Conservation (phyloP, 208 protist genomes). For the Acanthamoeba sp. region DNA sequence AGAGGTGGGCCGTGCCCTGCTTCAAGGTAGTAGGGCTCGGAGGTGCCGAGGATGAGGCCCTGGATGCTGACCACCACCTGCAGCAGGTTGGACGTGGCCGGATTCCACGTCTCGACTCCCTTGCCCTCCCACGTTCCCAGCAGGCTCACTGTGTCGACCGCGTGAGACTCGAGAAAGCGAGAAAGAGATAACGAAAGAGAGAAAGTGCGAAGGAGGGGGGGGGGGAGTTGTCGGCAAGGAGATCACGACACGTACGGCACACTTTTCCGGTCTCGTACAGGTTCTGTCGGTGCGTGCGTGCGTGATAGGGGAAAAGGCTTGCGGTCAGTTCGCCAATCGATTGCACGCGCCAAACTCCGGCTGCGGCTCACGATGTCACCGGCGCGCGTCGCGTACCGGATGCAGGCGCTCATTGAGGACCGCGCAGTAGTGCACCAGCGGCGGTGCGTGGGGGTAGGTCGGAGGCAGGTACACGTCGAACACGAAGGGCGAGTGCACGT, state of each 20-base stretch:
- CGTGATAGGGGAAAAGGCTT: no score
- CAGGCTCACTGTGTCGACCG: neutral
- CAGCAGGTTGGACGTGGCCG: constrained; percentile 25
- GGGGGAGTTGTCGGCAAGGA: no score
- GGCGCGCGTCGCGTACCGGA: neutral
- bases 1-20: neutral
- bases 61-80: constrained; percentile 57
- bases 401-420: constrained; percentile 38
- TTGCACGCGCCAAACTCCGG: no score
- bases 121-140: constrained; percentile 57
- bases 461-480: constrained; percentile 42
- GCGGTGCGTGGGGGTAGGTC: neutral
- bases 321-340: no score
- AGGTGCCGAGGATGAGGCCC: constrained; percentile 36
- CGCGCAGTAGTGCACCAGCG: constrained; percentile 43
- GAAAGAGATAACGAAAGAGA: no score
- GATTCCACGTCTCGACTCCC: constrained; percentile 47
- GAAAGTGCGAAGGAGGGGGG: no score
- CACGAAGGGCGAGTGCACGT: constrained; percentile 47
- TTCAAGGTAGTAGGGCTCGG: constrained; percentile 69
- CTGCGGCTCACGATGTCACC: no score
- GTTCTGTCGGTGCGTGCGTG: no score
- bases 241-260: neutral
- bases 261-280: constrained; percentile 67
- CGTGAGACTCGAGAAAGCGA: no score